A percentile compares a stretch with the other conserved stretches of the same genome.
Evolutionary conservation across 1,284 basidiomycete genomes (phyloP).

Genomic region (Moniliophthora roreri): DNA sequence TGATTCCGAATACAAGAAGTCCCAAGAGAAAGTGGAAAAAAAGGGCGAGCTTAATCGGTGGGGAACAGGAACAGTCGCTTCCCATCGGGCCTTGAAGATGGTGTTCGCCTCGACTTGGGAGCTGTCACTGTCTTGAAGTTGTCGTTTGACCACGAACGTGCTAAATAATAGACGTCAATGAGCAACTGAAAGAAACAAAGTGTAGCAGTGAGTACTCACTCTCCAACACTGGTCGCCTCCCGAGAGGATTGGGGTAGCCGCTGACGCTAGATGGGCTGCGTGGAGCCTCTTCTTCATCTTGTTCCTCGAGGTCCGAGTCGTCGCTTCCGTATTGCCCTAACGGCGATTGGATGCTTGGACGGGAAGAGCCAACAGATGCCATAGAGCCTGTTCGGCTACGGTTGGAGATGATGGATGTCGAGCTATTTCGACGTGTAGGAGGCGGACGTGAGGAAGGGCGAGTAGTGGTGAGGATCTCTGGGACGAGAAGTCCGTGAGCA

Average conservation of each 20-base stretch:
- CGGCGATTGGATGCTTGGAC: constrained; percentile 9
- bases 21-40: too few species aligned
- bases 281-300: constrained; percentile 20
- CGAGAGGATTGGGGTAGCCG: background rate
- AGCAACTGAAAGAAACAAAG: constrained; percentile 4
- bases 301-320: constrained; percentile 11
- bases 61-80: too few species aligned
- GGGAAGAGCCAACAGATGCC: constrained; percentile 7
- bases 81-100: too few species aligned
- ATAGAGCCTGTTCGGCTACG: constrained; percentile 12
- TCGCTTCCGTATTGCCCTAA: constrained; percentile 9
- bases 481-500: constrained; percentile 66
- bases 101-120: too few species aligned
- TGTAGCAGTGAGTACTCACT: constrained; percentile 29
- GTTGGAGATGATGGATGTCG: constrained; percentile 13
- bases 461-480: constrained; percentile 52
- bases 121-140: constrained; percentile 27
- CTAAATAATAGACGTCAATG: constrained; percentile 30
- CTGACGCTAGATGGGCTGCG: constrained; percentile 6
- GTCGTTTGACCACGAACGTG: constrained; percentile 71
- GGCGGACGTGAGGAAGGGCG: constrained; percentile 33
- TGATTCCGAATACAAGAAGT: too few species aligned
- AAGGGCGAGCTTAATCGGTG: too few species aligned
- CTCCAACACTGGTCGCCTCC: constrained; percentile 31
- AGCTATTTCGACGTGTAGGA: constrained; percentile 23